Evolutionary conservation across 106 monocot species (phyloP).

Genomic region (Allium sativum): DNA sequence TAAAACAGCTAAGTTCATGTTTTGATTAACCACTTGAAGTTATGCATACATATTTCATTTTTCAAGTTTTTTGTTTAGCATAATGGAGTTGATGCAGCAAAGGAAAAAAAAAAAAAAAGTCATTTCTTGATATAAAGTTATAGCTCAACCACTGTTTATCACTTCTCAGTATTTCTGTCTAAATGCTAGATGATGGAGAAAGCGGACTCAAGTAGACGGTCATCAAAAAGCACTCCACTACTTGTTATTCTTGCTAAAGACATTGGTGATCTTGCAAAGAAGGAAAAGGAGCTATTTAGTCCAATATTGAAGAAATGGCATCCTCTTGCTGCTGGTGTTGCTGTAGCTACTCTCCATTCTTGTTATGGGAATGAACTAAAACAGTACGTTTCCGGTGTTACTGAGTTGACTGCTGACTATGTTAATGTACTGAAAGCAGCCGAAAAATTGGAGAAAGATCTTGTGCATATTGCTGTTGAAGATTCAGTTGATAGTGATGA

Average conservation of each 20-base stretch:
- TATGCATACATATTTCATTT: too few species aligned
- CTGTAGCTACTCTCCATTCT: slow-evolving; percentile 89
- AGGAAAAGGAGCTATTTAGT: slow-evolving; percentile 73
- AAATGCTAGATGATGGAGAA: slow-evolving; percentile 78
- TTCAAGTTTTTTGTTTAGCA: too few species aligned
- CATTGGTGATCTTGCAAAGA: slow-evolving; percentile 76
- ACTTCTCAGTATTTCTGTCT: neutral
- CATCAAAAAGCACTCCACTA: slow-evolving; percentile 39
- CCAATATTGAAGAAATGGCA: slow-evolving; percentile 91
- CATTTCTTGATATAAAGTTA: too few species aligned
- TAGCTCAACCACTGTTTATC: too few species aligned
- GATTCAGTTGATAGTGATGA: slow-evolving; percentile 99
- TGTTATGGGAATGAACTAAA: slow-evolving; percentile 94
- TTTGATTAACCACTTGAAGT: too few species aligned
- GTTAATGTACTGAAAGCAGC: slow-evolving; percentile 87
- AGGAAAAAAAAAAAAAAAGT: too few species aligned
- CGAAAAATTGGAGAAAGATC: slow-evolving; percentile 86
- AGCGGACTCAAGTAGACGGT: slow-evolving; percentile 59
- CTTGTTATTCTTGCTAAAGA: slow-evolving; percentile 86
- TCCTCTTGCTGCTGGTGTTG: slow-evolving; percentile 89
- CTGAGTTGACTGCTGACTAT: slow-evolving; percentile 72
- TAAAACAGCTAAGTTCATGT: too few species aligned
- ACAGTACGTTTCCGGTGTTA: slow-evolving; percentile 70
- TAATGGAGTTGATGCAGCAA: too few species aligned
- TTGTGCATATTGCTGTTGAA: slow-evolving; percentile 89